Conservation (phyloP, 2,329 filamentous ascomycete species). For the Talaromyces sp. region DNA sequence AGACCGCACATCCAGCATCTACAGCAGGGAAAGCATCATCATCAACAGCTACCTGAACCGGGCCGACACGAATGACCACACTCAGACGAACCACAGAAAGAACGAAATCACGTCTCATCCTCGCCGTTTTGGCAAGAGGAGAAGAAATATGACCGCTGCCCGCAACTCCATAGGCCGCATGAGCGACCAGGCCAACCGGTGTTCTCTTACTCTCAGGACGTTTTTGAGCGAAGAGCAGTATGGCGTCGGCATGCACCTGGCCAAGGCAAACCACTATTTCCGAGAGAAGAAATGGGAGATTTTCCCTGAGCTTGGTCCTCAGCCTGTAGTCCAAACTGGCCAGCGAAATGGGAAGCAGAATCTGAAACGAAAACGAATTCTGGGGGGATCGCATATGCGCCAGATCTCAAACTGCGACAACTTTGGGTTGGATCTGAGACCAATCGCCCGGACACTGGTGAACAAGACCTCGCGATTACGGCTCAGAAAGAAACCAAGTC, state of each 20-base stretch:
- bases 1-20: conserved; percentile 9
- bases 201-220: conserved; percentile 14
- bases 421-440: conserved; percentile 20
- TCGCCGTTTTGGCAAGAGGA: not conserved
- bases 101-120: not conserved
- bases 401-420: not conserved
- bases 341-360: conserved; percentile 1
- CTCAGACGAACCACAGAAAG: not conserved
- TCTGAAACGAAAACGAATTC: not conserved
- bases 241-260: conserved; percentile 16
- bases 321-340: conserved; percentile 17
- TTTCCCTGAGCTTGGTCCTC: conserved; percentile 33
- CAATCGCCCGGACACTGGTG: conserved; percentile 26
- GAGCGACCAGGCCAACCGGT: conserved; percentile 1
- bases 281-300: conserved; percentile 38
- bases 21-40: conserved; percentile 7
- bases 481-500: not conserved
- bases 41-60: conserved; percentile 9
- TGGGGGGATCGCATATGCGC: not conserved
- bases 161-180: conserved; percentile 2
- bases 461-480: conserved; percentile 3
- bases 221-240: conserved; percentile 22
- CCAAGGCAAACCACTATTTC: conserved; percentile 31
- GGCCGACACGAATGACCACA: not conserved
- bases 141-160: not conserved